Conservation (phyloP, 768 basidiomycete species). For the Piloderma croceum region DNA sequence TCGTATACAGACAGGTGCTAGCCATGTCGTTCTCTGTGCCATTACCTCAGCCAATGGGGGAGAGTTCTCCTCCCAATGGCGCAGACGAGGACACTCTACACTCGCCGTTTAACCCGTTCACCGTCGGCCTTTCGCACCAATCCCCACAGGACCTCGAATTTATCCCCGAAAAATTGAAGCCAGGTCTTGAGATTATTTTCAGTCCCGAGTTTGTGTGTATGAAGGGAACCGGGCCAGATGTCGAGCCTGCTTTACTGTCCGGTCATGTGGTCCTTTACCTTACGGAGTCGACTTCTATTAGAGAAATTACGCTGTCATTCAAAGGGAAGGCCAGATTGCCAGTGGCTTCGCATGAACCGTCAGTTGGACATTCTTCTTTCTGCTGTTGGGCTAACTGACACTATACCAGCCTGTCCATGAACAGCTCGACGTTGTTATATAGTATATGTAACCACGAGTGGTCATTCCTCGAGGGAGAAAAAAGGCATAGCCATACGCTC, state of each 20-base stretch:
- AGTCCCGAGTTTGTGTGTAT: constrained; percentile 65
- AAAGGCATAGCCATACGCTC: constrained; percentile 75
- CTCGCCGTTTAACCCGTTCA: too few species aligned
- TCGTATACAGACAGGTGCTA: too few species aligned
- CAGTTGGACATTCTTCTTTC: constrained; percentile 4
- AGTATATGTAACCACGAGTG: constrained; percentile 79
- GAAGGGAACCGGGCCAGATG: constrained; percentile 75
- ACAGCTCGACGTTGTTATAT: constrained; percentile 46
- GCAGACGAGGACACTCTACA: too few species aligned
- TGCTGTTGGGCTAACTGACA: too few species aligned
- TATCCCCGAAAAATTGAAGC: constrained; percentile 40
- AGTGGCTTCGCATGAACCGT: constrained; percentile 52
- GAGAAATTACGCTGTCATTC: constrained; percentile 80
- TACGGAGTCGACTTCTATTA: constrained; percentile 75
- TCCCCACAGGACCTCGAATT: constrained; percentile 32
- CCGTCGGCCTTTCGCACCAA: too few species aligned
- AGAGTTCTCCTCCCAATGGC: too few species aligned
- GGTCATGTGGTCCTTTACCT: constrained; percentile 80
- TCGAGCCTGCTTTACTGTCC: constrained; percentile 74
- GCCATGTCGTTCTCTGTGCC: too few species aligned
- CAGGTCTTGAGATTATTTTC: constrained; percentile 72
- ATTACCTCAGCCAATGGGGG: too few species aligned
- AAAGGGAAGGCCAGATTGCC: constrained; percentile 78
- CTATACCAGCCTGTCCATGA: constrained; percentile 40
- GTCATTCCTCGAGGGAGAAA: constrained; percentile 87